Base-by-base conservation (phyloP, 129 eudicot species). In the Chrysanthemum seticuspe region DNA sequence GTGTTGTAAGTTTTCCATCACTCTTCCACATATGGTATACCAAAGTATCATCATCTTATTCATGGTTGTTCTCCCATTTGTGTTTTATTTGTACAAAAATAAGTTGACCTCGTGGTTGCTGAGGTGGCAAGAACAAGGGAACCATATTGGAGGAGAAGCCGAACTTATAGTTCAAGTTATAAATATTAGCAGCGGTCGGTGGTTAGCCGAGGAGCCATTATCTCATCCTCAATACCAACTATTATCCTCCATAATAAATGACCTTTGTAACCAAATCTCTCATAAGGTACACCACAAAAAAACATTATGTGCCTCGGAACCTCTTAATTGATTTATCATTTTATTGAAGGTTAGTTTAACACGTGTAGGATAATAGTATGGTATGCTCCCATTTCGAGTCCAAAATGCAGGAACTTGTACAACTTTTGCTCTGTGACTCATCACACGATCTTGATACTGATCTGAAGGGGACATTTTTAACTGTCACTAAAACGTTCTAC, bases 361-460 rank as follows among this genome's bases (percentile, higher is more conserved):
- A 60, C 65, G 45, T 25, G 13, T 61, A 61, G 66, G 66, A 27
- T 1, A 13, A 61, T 13, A 12, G 18, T 10, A 11, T 0, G 27
- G 27, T 4, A 27, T n/a, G 16, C 9, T 61, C 40, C 18, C 18
- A 12, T 10, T 1, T 27, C 10, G 66, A 61, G 66, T 61, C 66
- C 45, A 61, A 61, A 27, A 27, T 61, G 45, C 66, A 61, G 4
- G 18, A 61, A 61, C 19, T 61, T 25, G 66, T 61, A 13, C 66
- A 61, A 27, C 66, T 61, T 9, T 2, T 27, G 31, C 45, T 25
- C 8, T 61, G 18, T 27, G 14, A 27, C 45, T 25, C 66, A 25
- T 40, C 19, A 1, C 29, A 11, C 6, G 66, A 61, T 61, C 66
- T 60, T 60, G 65, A 60, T 23, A 13, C 40, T 60, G 13, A 61